These are phyloP conservation scores for Starmera quercuum DNA, from an alignment of 805 yeast genomes.

Conservation along the genomic window DNA sequence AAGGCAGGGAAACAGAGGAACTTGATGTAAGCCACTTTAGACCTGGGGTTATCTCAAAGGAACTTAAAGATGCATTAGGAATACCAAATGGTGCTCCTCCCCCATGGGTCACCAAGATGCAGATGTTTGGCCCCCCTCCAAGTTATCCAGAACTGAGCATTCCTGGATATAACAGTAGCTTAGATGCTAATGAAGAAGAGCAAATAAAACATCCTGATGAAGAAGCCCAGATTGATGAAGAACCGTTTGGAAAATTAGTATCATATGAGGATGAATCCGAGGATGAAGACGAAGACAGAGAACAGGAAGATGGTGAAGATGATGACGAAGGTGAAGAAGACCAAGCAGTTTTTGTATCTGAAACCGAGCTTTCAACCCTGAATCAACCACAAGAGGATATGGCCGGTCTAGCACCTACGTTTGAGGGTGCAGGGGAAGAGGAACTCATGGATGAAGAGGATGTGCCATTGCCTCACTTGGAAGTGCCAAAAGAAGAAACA, in stretches of 20 bases:
- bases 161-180: constrained; percentile 42
- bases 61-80: constrained; percentile 63
- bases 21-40: constrained; percentile 31
- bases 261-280: constrained; percentile 15
- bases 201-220: constrained; percentile 7
- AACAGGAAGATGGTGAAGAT: constrained; percentile 14
- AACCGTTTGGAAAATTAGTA: constrained; percentile 25
- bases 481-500: constrained; percentile 9
- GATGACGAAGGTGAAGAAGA: constrained; percentile 12
- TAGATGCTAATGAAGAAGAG: constrained; percentile 24
- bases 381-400: not conserved
- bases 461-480: constrained; percentile 9
- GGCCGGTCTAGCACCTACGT: not conserved
- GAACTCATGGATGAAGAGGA: constrained; percentile 19
- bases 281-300: constrained; percentile 14
- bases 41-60: constrained; percentile 66
- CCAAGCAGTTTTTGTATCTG: constrained; percentile 14
- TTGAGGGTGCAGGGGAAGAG: constrained; percentile 6
- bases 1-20: constrained; percentile 59
- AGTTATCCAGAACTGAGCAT: constrained; percentile 60
- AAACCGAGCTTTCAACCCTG: not conserved
- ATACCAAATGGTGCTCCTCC: constrained; percentile 40
- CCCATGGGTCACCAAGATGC: constrained; percentile 77
- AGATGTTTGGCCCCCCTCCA: constrained; percentile 74
- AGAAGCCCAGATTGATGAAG: constrained; percentile 11